Evolutionary conservation across 2,329 filamentous ascomycete genomes (phyloP).

Genomic region (Hysterium pulicare): DNA sequence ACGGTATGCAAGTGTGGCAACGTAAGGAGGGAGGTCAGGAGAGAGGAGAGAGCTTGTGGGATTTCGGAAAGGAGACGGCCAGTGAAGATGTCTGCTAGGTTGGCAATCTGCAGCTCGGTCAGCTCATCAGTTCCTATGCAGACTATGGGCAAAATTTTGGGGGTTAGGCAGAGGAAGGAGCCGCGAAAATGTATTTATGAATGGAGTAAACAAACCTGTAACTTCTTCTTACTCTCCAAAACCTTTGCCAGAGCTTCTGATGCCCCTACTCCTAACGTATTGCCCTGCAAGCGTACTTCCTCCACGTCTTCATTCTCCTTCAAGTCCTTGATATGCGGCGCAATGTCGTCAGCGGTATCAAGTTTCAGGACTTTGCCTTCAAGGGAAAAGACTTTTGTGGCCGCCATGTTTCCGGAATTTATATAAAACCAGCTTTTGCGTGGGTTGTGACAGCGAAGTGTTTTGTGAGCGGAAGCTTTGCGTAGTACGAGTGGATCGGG

Average conservation of each 20-base stretch:
- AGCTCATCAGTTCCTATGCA: conserved; percentile 11
- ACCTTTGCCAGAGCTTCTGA: conserved; percentile 82
- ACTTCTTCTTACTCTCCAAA: conserved; percentile 76
- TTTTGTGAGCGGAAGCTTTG: too few relatives aligned
- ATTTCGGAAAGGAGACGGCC: conserved; percentile 91
- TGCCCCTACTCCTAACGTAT: conserved; percentile 87
- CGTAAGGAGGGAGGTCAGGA: conserved; percentile 82
- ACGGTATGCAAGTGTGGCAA: conserved; percentile 84
- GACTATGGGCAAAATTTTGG: background rate
- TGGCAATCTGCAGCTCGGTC: conserved; percentile 62
- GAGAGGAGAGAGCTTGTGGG: conserved; percentile 77
- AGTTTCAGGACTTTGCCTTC: conserved; percentile 92
- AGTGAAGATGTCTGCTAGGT: conserved; percentile 97
- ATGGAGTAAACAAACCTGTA: conserved; percentile 56
- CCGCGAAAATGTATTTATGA: background rate
- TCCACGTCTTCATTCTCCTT: conserved; percentile 70
- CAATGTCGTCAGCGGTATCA: conserved; percentile 80
- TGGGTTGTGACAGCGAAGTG: too few relatives aligned
- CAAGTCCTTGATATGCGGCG: conserved; percentile 75
- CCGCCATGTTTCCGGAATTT: conserved; percentile 36
- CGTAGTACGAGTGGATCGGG: too few relatives aligned
- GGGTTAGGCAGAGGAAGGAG: too few relatives aligned
- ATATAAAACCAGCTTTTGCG: too few relatives aligned
- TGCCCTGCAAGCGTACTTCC: conserved; percentile 82
- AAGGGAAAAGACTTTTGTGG: conserved; percentile 74